Evolutionary conservation across 768 basidiomycete genomes (phyloP), one percentile per base, ranked within the genome.

Genomic region (Calocybe gangraenosa): DNA sequence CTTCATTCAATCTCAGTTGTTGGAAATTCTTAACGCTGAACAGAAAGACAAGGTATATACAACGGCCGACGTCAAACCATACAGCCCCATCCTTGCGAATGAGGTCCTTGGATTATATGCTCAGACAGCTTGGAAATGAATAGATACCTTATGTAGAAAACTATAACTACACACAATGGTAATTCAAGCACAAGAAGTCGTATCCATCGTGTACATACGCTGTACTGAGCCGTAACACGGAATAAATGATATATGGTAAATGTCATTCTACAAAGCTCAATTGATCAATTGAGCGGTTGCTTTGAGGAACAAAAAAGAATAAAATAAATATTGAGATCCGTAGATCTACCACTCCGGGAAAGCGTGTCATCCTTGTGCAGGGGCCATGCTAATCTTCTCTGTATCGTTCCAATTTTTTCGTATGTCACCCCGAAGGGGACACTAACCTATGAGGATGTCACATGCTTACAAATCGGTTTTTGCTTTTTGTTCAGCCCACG

Each of bases 341-440:
- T 65, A 64, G 64, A 44, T 73, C 73, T 84, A 84, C 84, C 83
- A 85, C 84, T 87, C 85, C 82, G 83, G 82, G 77, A 86, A 87
- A 90, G 87, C 87, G 89, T 94, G 92, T 93, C 92, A 94, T 95
- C 92, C 93, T 95, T 96, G 92, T 95, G 93, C 92, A 95, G 92
- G 93, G 92, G 92, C 93, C 89, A 95, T 95, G 92, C 92, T 94
- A 93, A 95, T 93, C 92, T 94, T 94, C 92, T 95, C 92, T 92
- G 92, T 93, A 94, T 93, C 87, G 90, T 92, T 93, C 88, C 91
- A 92, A 92, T 87, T 90, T 92, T 92, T 87, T 86, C 84, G 82
- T 89, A 85, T 87, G 87, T 82, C 84, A 84, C 87, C 82, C 83
- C 82, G 82, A 85, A 86, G 82, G 82, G 84, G 82, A 82, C 82